These are phyloP conservation scores for Yamadazyma sp. DNA, from an alignment of 805 yeast species.

Conservation along the genomic window DNA sequence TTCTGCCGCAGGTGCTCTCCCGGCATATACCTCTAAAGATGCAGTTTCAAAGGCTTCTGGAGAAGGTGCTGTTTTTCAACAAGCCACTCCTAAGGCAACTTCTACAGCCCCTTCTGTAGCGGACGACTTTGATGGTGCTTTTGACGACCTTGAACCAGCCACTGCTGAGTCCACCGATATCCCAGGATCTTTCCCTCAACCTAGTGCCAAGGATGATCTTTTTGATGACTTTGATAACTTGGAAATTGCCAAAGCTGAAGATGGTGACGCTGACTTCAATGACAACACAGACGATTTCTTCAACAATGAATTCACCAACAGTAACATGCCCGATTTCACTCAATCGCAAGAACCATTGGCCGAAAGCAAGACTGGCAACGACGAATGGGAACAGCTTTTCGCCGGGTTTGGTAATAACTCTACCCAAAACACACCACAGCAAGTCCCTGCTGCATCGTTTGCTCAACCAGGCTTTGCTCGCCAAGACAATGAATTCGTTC, in stretches of 20 bases:
- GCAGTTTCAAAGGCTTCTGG: constrained; percentile 3
- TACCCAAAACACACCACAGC: constrained; percentile 18
- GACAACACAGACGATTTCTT: constrained; percentile 19
- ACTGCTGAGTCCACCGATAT: constrained; percentile 12
- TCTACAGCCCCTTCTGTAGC: not conserved
- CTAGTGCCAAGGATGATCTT: constrained; percentile 27
- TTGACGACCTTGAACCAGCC: constrained; percentile 31
- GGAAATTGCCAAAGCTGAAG: constrained; percentile 36
- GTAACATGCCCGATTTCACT: constrained; percentile 30
- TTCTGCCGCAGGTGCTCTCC: no score
- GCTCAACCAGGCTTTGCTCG: not conserved
- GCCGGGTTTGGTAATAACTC: constrained; percentile 73
- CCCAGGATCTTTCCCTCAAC: no score
- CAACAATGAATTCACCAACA: constrained; percentile 31
- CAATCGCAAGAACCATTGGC: constrained; percentile 35
- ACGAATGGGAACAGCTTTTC: constrained; percentile 93
- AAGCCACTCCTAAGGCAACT: not conserved
- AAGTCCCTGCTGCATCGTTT: constrained; percentile 4
- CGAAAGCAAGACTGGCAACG: constrained; percentile 39
- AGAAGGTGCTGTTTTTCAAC: no score
- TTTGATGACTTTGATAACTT: constrained; percentile 42
- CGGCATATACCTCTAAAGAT: not conserved
- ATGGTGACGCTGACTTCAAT: constrained; percentile 23
- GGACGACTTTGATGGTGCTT: constrained; percentile 35
- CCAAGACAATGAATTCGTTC: constrained; percentile 53